Base-by-base conservation (phyloP, 208 protist genomes). In the Trypanosoma vivax region DNA sequence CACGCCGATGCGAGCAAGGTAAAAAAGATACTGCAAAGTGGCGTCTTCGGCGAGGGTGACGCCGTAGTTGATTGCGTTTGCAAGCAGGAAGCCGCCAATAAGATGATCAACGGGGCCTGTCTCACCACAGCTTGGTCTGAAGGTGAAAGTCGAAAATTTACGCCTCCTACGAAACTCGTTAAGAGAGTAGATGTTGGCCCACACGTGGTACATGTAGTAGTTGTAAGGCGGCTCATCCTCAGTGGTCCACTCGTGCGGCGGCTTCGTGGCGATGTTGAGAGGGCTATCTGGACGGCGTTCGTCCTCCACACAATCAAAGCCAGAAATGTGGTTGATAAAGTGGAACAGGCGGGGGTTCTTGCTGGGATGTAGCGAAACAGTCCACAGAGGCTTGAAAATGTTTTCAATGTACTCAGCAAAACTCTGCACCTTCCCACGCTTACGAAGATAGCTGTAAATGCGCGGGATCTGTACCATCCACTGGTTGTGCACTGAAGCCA, bases 181-280 rank as follows among this genome's bases (percentile, higher is more conserved):
- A 23, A 99, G 90, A 3, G 88, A 84, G 50, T 77, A 71, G 25
- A 99, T 76, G 73, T 99, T 99, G 27, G 97, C 96, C 77, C 96
- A 99, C 41, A 99, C 82, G 76, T 99, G 97, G 75, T 98, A 98
- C 61, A 94, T 80, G 69, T 98, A 99, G 75, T 99, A 99, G 55
- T 94, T 91, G 68, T 98, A 99, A 19, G 98, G 98, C 42, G 98
- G 98, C 63, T 99, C 98, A 31, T 94, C 83, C 16, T 89, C 76
- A 1, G 52, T 70, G 3, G 63, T 89, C 97, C 97, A 99, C 56
- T 96, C 78, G 38, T 86, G 68, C 28, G 97, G 95, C n/a, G 68
- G 42, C 45, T 92, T 66, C 31, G 49, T 72, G 21, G 76, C 72
- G 16, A 70, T 65, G 46, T 71, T 41, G 10, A 89, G 64, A 9